phyloP scores from a whole-genome alignment of 306 rosid genomes.

The Erythrophleum fordii region DNA sequence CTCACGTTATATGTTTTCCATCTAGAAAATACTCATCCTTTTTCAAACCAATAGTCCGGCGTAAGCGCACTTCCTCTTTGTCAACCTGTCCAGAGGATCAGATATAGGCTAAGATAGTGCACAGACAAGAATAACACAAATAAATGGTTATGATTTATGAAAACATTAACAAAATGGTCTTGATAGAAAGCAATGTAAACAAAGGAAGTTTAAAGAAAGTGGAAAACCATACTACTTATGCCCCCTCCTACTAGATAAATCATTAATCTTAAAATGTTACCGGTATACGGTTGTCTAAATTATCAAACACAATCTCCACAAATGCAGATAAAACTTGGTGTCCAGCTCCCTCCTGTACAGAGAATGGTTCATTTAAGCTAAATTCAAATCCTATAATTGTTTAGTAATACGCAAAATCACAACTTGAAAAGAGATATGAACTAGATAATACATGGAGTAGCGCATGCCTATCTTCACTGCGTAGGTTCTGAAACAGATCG shows the following conservation, averaged over 20 bases:
- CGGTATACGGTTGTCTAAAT: constrained; percentile 95
- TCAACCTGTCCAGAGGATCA: constrained; percentile 69
- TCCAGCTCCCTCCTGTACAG: constrained; percentile 93
- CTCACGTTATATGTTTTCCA: constrained; percentile 98
- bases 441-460: constrained; percentile 82
- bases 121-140: constrained; percentile 18
- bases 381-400: constrained; percentile 24
- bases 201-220: not conserved
- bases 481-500: constrained; percentile 86
- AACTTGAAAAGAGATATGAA: constrained; percentile 9
- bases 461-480: constrained; percentile 85
- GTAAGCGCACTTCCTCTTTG: constrained; percentile 96
- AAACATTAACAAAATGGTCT: constrained; percentile 13
- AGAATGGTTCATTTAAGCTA: constrained; percentile 29
- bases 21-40: constrained; percentile 95
- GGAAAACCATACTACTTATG: constrained; percentile 13
- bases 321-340: constrained; percentile 88
- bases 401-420: not conserved
- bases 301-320: constrained; percentile 98
- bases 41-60: constrained; percentile 84
- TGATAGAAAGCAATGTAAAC: constrained; percentile 3
- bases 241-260: constrained; percentile 18
- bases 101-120: constrained; percentile 18
- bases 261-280: constrained; percentile 50
- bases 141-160: constrained; percentile 2